Percentiles rank a stretch among this genome's conserved stretches.
Evolutionary conservation across 2,329 filamentous ascomycete species (phyloP).

Genomic region (Fusarium compactum): DNA sequence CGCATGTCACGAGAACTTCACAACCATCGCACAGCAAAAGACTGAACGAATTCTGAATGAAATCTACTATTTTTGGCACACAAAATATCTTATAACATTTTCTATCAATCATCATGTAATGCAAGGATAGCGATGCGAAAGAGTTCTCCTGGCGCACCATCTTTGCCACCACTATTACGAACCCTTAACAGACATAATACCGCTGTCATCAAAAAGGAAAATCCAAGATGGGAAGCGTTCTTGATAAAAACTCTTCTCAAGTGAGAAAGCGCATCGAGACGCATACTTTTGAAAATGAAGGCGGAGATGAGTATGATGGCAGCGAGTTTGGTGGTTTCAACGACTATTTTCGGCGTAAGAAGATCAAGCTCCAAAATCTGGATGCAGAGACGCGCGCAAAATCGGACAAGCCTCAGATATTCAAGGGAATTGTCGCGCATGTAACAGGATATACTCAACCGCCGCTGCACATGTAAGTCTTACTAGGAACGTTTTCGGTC

Average conservation of each 20-base stretch:
- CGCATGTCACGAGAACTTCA: conserved; percentile 6
- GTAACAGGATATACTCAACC: conserved; percentile 98
- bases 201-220: background rate
- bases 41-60: background rate
- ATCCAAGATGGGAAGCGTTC: conserved; percentile 66
- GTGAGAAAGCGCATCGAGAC: conserved; percentile 71
- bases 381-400: conserved; percentile 83
- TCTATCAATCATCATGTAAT: conserved; percentile 3
- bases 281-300: conserved; percentile 82
- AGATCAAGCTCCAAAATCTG: conserved; percentile 95
- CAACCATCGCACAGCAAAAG: background rate
- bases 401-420: conserved; percentile 81
- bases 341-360: conserved; percentile 96
- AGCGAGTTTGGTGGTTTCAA: conserved; percentile 90
- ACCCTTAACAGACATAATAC: background rate
- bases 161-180: conserved; percentile 20
- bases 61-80: background rate
- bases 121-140: conserved; percentile 2
- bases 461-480: conserved; percentile 77
- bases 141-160: conserved; percentile 2
- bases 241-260: conserved; percentile 73
- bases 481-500: background rate
- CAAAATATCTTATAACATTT: background rate
- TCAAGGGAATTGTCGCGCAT: conserved; percentile 90
- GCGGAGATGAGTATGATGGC: conserved; percentile 89